Evolutionary conservation across 352 stramenopile genomes (phyloP).

Genomic region (Phytophthora pinifolia): DNA sequence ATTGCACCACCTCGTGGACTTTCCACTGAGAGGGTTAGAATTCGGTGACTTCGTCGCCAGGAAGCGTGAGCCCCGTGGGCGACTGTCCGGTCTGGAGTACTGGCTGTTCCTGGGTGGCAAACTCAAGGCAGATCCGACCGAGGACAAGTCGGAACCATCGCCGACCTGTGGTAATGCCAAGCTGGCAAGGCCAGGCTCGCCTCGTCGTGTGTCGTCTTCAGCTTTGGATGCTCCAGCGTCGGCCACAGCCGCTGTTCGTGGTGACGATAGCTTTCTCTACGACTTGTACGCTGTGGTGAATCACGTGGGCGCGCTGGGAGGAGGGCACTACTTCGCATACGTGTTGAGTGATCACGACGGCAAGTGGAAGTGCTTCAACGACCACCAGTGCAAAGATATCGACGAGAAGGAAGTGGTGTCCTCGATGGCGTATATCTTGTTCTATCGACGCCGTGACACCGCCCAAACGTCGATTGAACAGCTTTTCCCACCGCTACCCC

Average conservation of each 20-base stretch:
- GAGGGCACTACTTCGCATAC: constrained; percentile 95
- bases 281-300: constrained; percentile 98
- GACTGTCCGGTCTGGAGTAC: constrained; percentile 58
- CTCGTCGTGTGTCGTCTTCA: constrained; percentile 26
- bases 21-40: constrained; percentile 93
- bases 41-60: constrained; percentile 81
- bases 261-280: constrained; percentile 82
- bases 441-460: constrained; percentile 85
- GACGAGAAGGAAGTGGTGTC: constrained; percentile 86
- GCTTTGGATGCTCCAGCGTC: constrained; percentile 63
- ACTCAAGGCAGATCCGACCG: constrained; percentile 29
- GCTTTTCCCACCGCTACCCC: constrained; percentile 66
- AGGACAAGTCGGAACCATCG: constrained; percentile 10
- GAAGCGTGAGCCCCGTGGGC: constrained; percentile 41
- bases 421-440: constrained; percentile 90
- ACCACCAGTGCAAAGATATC: constrained; percentile 91
- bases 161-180: constrained; percentile 7
- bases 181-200: constrained; percentile 13
- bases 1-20: constrained; percentile 96
- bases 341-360: constrained; percentile 79
- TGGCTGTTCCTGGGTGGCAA: constrained; percentile 82
- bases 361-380: constrained; percentile 99
- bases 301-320: constrained; percentile 95
- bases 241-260: constrained; percentile 48
- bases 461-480: constrained; percentile 65